Conservation (phyloP, 345 rosid species). For the Microcos paniculata region DNA sequence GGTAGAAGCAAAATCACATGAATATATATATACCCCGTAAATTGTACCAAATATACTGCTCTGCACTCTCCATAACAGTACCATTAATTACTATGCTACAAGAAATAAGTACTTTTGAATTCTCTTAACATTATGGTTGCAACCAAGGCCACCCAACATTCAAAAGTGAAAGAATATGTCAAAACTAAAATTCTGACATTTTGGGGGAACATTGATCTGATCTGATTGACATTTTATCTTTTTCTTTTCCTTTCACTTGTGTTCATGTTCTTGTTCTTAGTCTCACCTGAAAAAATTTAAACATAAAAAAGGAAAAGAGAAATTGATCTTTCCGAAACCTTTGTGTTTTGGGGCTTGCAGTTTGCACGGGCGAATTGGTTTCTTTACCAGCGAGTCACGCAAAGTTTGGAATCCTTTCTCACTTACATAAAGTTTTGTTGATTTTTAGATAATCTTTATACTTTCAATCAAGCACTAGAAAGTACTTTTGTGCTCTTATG, state of each 20-base stretch:
- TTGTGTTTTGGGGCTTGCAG: neutral
- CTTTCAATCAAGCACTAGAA: neutral
- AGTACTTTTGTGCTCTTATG: neutral
- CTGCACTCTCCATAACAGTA: no score
- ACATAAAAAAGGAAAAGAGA: no score
- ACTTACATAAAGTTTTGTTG: neutral
- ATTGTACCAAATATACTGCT: no score
- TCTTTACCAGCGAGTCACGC: slow-evolving; percentile 13
- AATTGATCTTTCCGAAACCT: no score
- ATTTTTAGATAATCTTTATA: neutral
- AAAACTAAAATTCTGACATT: neutral
- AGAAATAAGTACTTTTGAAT: no score
- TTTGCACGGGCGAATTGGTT: neutral
- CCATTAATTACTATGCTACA: no score
- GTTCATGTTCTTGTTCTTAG: neutral
- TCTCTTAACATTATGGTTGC: neutral
- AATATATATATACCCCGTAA: neutral
- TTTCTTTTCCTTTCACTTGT: neutral
- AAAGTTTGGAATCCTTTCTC: neutral
- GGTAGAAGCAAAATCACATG: neutral
- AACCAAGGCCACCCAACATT: no score
- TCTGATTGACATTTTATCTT: neutral
- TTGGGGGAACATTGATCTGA: neutral
- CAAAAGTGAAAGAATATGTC: neutral
- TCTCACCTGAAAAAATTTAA: no score